Evolutionary conservation across 176 grass and related monocot species (phyloP), one percentile per base, ranked within the genome.

Genomic region (Bolboschoenus planiculmis): DNA sequence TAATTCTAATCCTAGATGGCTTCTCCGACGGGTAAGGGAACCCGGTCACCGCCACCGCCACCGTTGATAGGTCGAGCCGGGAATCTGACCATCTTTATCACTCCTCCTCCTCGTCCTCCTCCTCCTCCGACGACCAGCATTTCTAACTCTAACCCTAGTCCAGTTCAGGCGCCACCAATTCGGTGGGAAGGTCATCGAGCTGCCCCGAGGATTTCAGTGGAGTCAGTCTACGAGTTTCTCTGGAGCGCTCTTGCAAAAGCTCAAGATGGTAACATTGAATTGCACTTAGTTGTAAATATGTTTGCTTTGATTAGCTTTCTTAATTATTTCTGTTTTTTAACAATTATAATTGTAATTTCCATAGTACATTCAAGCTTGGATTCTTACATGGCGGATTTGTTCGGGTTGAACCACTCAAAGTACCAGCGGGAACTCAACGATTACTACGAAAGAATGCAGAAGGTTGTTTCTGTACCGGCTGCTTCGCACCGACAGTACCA

Each of bases 281-380:
- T 53, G 0, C 18, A 15, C 50, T 53, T 40, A 3, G 0, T 40
- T 40, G 7, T 6, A 40, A 40, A 40, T 40, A 40, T n/a, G n/a
- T n/a, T n/a, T n/a, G n/a, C n/a, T n/a, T n/a, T n/a, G n/a, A n/a
- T n/a, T n/a, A n/a, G n/a, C n/a, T 53, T 53, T 53, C 50, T 53
- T 18, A 30, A 44, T 64, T 18, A 61, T 61, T 75, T 6, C 76
- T 70, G 86, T 40, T 36, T 42, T 84, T 48, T 42, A 55, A 65
- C 6, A 43, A 80, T 89, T 24, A 24, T 8, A 23, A 10, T 36
- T 57, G 50, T 53, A 53, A 53, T 55, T 82, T 56, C 72, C 47
- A n/a, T 81, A 97, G 94, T 86, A 13, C 94, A 97, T 48, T 87
- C 85, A 14, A 97, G 87, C 77, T 86, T 97, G 87, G 94, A 97